Evolutionary conservation across 1,284 basidiomycete genomes (phyloP), one percentile per base, ranked within the genome.

Genomic region (Moniliophthora roreri): DNA sequence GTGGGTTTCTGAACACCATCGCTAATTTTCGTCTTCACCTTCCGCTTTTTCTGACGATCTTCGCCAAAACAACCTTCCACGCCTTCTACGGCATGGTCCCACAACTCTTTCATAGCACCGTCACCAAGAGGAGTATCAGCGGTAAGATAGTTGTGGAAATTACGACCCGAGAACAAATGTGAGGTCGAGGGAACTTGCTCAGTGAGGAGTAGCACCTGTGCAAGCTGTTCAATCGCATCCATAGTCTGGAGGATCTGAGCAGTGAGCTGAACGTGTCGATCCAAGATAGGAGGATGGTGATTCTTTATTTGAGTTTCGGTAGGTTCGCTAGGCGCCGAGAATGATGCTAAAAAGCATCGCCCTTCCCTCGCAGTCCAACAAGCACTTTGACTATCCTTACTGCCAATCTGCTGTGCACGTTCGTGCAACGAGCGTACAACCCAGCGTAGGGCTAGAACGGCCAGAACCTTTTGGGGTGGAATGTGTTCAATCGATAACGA

Each of bases 351-450:
- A 57, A 90, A 78, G n/a, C 83, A 82, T 3, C 68, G 73, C 1
- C 81, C 83, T 64, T 94, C 92, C 13, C 66, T 69, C 47, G 69
- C 72, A 0, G 84, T 86, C 91, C 91, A 94, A 45, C 78, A 76
- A 63, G 87, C 85, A 55, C 74, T 75, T 55, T 83, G 77, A 28
- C 79, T 74, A 18, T 81, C 82, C 60, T 76, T 82, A 56, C 70
- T 80, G 18, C 68, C 69, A 18, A 65, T 71, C 58, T 79, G 81
- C 50, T 72, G 60, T 34, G 81, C 78, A 18, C 86, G 78, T 3
- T 60, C 57, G 55, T 82, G 75, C 36, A 85, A 67, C 1, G 68
- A 77, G 21, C 62, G 71, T 2, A 84, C 67, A 7, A 87, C 75
- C 80, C 83, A 87, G 36, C 89, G 78, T 48, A 87, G 59, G 23